These are phyloP conservation scores for Macrophomina tecta DNA, from an alignment of 2,329 filamentous ascomycete genomes.

Conservation along the genomic window DNA sequence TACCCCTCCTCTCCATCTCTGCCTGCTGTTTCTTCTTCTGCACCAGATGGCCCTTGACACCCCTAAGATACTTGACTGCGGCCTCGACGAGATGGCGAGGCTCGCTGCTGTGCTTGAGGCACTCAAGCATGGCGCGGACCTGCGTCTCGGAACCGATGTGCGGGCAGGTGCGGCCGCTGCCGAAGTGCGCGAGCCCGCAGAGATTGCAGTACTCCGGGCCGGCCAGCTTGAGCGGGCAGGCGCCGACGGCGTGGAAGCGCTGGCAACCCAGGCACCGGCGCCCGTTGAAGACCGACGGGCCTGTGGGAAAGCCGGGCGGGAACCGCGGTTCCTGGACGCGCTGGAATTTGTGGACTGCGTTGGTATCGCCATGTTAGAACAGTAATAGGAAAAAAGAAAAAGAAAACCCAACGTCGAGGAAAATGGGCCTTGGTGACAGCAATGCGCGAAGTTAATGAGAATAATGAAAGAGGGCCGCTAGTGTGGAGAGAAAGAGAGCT, in stretches of 20 bases:
- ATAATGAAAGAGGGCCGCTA: too few species aligned
- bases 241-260: conserved; percentile 60
- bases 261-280: conserved; percentile 60
- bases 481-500: too few species aligned
- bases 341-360: conserved; percentile 41
- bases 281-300: conserved; percentile 11
- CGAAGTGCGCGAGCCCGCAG: conserved; percentile 68
- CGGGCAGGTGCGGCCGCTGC: conserved; percentile 62
- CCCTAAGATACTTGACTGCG: conserved; percentile 63
- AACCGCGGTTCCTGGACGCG: conserved; percentile 35
- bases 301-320: conserved; percentile 37
- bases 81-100: conserved; percentile 57
- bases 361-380: not conserved
- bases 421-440: too few species aligned
- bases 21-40: conserved; percentile 55
- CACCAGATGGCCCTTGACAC: conserved; percentile 62
- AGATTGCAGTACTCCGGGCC: conserved; percentile 68
- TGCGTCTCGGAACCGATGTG: conserved; percentile 68
- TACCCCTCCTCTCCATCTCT: not conserved
- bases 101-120: conserved; percentile 65
- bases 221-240: conserved; percentile 65
- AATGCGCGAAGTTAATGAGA: too few species aligned
- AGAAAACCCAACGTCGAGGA: too few species aligned
- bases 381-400: not conserved
- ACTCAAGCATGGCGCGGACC: conserved; percentile 67